A percentile compares a stretch with the other conserved stretches of the same genome.
These are phyloP conservation scores for Schwanniomyces vanrijiae DNA, from an alignment of 805 yeast species.

Conservation along the genomic window DNA sequence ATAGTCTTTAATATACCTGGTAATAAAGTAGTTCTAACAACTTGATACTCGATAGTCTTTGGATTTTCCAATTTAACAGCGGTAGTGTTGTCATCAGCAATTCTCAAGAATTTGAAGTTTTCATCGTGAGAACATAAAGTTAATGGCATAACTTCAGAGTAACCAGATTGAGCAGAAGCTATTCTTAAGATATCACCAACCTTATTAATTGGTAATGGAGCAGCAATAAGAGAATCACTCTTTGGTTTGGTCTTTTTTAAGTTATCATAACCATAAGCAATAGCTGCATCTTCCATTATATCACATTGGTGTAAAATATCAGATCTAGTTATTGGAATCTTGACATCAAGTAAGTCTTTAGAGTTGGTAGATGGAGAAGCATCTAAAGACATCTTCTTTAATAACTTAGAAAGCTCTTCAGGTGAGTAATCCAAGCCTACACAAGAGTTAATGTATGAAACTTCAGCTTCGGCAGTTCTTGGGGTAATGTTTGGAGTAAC, in stretches of 20 bases:
- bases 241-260: slow-evolving; percentile 77
- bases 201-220: slow-evolving; percentile 88
- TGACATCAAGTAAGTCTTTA: slow-evolving; percentile 56
- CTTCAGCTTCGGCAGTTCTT: slow-evolving; percentile 71
- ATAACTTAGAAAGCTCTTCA: slow-evolving; percentile 64
- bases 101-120: slow-evolving; percentile 84
- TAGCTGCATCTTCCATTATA: slow-evolving; percentile 97
- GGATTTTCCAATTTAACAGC: slow-evolving; percentile 96
- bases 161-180: slow-evolving; percentile 92
- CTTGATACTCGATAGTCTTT: slow-evolving; percentile 95
- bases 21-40: slow-evolving; percentile 89
- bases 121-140: slow-evolving; percentile 96
- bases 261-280: slow-evolving; percentile 92
- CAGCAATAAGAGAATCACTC: slow-evolving; percentile 75
- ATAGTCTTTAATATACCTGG: slow-evolving; percentile 96
- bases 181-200: slow-evolving; percentile 85
- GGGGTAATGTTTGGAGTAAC: slow-evolving; percentile 70
- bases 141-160: slow-evolving; percentile 94
- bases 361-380: slow-evolving; percentile 54
- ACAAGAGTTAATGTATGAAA: slow-evolving; percentile 85
- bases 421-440: slow-evolving; percentile 77
- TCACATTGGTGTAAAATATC: slow-evolving; percentile 97
- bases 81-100: slow-evolving; percentile 65
- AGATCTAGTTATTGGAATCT: slow-evolving; percentile 91
- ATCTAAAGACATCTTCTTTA: slow-evolving; percentile 77